phyloP scores from a whole-genome alignment of 2,329 filamentous ascomycete species.

The Penicillium fuscoglaucum region DNA sequence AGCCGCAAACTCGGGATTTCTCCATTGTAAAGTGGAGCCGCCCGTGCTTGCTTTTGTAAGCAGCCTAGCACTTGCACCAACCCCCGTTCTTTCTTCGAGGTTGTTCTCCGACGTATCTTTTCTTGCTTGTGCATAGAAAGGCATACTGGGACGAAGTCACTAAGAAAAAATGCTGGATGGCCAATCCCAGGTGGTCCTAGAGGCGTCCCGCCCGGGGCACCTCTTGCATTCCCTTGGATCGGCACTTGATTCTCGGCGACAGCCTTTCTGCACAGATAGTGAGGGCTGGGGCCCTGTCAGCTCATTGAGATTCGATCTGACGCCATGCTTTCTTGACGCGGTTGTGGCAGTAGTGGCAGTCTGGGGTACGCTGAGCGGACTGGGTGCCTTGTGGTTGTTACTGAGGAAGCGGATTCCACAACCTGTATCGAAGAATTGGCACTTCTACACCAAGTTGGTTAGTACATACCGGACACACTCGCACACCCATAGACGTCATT shows the following conservation, averaged over 20 bases:
- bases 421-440: constrained; percentile 77
- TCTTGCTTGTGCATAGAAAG: constrained; percentile 21
- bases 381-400: constrained; percentile 77
- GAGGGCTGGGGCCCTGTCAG: constrained; percentile 97
- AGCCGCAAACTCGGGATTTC: constrained; percentile 1
- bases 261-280: constrained; percentile 80
- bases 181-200: constrained; percentile 37
- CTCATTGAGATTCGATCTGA: constrained; percentile 85
- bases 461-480: constrained; percentile 27
- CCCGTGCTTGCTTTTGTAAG: constrained; percentile 22
- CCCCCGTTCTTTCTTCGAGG: constrained; percentile 15
- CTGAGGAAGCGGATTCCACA: constrained; percentile 66
- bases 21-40: constrained; percentile 10
- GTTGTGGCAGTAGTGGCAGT: constrained; percentile 76
- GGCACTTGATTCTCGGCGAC: constrained; percentile 40
- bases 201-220: constrained; percentile 31
- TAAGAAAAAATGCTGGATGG: constrained; percentile 37
- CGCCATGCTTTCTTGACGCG: constrained; percentile 94
- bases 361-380: constrained; percentile 76
- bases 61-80: constrained; percentile 14
- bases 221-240: constrained; percentile 29
- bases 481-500: background rate
- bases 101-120: constrained; percentile 10
- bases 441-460: constrained; percentile 92
- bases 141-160: constrained; percentile 27